A percentile compares a stretch with the other conserved stretches of the same genome.
Conservation (phyloP, 2,329 filamentous ascomycete species). For the Cercospora berteroae region DNA sequence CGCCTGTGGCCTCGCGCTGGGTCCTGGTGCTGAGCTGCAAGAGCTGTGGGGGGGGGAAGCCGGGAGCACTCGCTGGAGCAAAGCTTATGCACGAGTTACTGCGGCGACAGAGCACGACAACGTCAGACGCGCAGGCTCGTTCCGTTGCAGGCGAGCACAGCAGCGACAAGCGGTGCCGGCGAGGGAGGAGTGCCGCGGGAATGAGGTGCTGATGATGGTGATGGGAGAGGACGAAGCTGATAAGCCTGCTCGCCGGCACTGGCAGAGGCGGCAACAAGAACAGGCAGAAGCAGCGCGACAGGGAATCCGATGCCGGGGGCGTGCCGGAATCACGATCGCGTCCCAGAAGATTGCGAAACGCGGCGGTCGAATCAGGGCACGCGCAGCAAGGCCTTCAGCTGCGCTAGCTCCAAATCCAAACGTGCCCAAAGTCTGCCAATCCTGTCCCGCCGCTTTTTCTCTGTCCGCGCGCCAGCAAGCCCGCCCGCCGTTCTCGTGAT, state of each 20-base stretch:
- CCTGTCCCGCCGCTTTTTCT: conserved; percentile 2
- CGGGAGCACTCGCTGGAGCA: background rate
- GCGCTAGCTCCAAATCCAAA: background rate
- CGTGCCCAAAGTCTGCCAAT: background rate
- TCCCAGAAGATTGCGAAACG: background rate
- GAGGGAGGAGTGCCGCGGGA: background rate
- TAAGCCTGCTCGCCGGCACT: background rate
- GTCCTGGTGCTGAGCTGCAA: background rate
- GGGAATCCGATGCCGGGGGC: background rate
- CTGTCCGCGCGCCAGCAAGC: background rate
- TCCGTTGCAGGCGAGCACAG: background rate
- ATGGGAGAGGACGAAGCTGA: background rate
- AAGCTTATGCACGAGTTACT: conserved; percentile 5
- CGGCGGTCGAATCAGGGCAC: background rate
- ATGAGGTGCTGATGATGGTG: background rate
- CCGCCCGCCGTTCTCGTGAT: background rate
- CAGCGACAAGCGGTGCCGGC: background rate
- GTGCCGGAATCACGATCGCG: background rate
- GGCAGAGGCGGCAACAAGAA: background rate
- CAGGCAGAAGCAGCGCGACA: background rate
- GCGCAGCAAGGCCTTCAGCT: background rate
- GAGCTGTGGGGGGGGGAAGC: background rate
- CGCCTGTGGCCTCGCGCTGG: background rate
- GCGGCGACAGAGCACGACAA: background rate
- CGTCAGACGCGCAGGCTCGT: background rate